These are phyloP conservation scores for Trypanosomatidae sp. DNA, from an alignment of 208 protist genomes.

Conservation along the genomic window DNA sequence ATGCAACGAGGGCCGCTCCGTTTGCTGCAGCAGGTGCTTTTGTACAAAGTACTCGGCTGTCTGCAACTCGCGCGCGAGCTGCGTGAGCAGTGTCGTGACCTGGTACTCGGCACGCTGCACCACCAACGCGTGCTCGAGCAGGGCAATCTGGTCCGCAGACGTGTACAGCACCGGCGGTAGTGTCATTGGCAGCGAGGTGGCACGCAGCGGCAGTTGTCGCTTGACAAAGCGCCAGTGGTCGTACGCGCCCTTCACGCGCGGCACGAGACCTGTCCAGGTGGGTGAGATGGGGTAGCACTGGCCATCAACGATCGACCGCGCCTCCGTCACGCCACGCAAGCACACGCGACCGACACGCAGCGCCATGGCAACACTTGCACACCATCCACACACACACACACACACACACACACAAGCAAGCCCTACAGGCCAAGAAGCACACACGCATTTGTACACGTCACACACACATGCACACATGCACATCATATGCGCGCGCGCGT, in stretches of 20 bases:
- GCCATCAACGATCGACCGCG: conserved; percentile 70
- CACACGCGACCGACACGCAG: conserved; percentile 14
- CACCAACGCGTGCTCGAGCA: conserved; percentile 77
- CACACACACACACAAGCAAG: background rate
- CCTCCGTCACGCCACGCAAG: conserved; percentile 35
- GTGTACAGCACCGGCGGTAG: conserved; percentile 76
- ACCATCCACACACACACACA: no score
- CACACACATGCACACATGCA: no score
- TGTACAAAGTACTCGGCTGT: conserved; percentile 82
- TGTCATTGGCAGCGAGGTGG: conserved; percentile 42
- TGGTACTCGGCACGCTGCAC: conserved; percentile 74
- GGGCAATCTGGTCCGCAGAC: conserved; percentile 68
- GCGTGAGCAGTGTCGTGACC: conserved; percentile 70
- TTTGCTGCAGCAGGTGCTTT: conserved; percentile 59
- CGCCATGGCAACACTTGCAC: background rate
- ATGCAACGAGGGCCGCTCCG: conserved; percentile 72
- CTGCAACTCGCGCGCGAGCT: conserved; percentile 66
- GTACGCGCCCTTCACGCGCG: conserved; percentile 41
- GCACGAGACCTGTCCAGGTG: conserved; percentile 33
- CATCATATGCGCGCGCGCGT: no score
- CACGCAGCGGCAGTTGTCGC: conserved; percentile 42
- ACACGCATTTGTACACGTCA: no score
- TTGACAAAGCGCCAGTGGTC: conserved; percentile 53
- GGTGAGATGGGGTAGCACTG: conserved; percentile 58
- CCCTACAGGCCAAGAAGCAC: background rate